Conservation (phyloP, 345 rosid genomes). For the Hibiscus mutabilis region DNA sequence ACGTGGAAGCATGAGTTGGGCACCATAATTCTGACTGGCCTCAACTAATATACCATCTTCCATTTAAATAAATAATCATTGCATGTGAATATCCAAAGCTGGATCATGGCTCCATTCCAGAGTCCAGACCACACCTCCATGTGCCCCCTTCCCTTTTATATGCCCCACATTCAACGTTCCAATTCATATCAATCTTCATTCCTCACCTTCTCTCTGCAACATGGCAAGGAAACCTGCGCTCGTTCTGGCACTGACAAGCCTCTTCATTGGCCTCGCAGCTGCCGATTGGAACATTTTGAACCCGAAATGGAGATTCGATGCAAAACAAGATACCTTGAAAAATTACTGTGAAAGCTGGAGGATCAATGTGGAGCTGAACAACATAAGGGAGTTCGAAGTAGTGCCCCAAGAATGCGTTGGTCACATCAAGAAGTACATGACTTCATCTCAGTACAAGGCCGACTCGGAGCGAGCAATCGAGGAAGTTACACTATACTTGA, state of each 20-base stretch:
- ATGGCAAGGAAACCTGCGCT: conserved; percentile 33
- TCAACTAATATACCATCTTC: not conserved
- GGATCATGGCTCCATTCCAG: not conserved
- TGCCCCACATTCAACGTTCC: not conserved
- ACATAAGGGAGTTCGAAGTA: conserved; percentile 51
- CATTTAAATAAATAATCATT: not conserved
- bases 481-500: conserved; percentile 40
- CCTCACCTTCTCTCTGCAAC: not conserved
- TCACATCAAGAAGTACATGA: conserved; percentile 53
- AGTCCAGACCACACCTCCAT: conserved; percentile 16
- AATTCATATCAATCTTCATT: not conserved
- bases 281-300: conserved; percentile 66
- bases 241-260: conserved; percentile 26
- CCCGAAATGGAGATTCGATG: conserved; percentile 21
- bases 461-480: conserved; percentile 45
- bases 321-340: conserved; percentile 23
- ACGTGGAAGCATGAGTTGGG: conserved; percentile 14
- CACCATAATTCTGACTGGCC: not conserved
- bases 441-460: conserved; percentile 52
- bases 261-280: conserved; percentile 32
- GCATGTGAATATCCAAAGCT: conserved; percentile 9
- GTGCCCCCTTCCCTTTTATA: not conserved
- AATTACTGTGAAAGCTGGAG: conserved; percentile 77
- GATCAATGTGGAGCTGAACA: conserved; percentile 63
- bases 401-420: conserved; percentile 65